These are phyloP conservation scores for Talinum fruticosum DNA, from an alignment of 148 eudicot genomes.

Conservation along the genomic window DNA sequence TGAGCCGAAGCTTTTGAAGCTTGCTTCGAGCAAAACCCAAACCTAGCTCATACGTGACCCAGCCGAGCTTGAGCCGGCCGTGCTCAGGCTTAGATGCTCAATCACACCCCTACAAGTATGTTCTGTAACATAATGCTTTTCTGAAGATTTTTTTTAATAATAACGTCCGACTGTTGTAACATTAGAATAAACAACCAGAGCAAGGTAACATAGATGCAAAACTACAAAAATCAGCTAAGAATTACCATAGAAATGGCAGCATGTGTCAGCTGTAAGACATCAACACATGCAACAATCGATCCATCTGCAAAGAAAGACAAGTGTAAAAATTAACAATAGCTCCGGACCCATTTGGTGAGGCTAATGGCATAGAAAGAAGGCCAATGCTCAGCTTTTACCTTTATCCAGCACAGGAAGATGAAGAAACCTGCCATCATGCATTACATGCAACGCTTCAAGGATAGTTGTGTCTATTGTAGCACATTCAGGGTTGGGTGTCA, in stretches of 20 bases:
- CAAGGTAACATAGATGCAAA: not conserved
- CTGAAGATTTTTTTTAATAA: not conserved
- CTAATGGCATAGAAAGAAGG: not conserved
- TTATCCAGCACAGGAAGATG: conserved; percentile 91
- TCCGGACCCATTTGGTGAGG: not conserved
- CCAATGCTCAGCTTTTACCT: conserved; percentile 38
- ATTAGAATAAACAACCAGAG: not conserved
- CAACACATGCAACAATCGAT: conserved; percentile 68
- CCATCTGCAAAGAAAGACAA: conserved; percentile 55
- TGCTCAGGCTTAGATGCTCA: no score
- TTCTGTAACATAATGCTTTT: not conserved
- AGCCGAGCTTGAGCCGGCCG: no score
- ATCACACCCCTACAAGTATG: no score
- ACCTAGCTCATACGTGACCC: no score
- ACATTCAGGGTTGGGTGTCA: conserved; percentile 90
- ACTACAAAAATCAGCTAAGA: not conserved
- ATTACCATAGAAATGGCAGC: conserved; percentile 94
- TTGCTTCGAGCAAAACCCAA: no score
- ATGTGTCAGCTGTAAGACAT: conserved; percentile 91
- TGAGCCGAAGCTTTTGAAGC: no score
- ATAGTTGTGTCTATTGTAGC: conserved; percentile 77
- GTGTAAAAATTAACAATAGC: conserved; percentile 2
- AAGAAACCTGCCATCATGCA: conserved; percentile 92
- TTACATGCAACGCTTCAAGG: conserved; percentile 87
- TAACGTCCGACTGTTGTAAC: not conserved